Base-by-base conservation (phyloP, 2,329 filamentous ascomycete genomes). In the Fusarium mexicanum region DNA sequence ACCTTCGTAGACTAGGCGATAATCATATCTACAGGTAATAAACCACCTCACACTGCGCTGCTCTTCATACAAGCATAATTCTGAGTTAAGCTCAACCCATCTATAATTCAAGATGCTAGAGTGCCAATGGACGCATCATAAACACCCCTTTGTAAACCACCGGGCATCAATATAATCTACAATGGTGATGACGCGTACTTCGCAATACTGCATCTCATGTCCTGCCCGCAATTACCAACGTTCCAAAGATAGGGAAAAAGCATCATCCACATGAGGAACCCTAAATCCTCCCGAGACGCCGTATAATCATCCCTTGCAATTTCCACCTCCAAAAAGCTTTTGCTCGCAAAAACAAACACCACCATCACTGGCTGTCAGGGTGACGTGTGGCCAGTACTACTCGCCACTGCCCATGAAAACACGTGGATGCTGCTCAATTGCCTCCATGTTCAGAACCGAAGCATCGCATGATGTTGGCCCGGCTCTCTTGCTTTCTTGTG, bases 231-330 rank as follows among this genome's bases (percentile, higher is more conserved):
- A 78, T 79, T 77, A 75, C 50, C 70, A 76, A 72, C 64, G 61
- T 73, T 69, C 20, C 35, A 54, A 40, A 54, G 33, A 31, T 43
- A 67, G 68, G 75, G 70, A 40, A 71, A 72, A 55, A 47, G n/a
- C 33, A 53, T 76, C 74, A 61, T 72, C 71, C 66, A 60, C 69
- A 70, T 74, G 77, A 78, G 75, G 74, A 73, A 69, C 73, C 64
- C 64, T 55, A 68, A 53, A 55, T 68, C 75, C 74, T 77, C 69
- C 78, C 74, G 51, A 77, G 77, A 78, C 77, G 76, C 78, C 76
- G 60, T 76, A 74, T 73, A 68, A 75, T 48, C 69, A 73, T 71
- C 68, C 70, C 70, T 74, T 55, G 67, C 73, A 67, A 72, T 73
- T 73, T 73, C 75, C 73, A 72, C 67, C 75, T 75, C 66, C 57